Conservation (phyloP, 352 stramenopile species). For the Phytophthora syringae region DNA sequence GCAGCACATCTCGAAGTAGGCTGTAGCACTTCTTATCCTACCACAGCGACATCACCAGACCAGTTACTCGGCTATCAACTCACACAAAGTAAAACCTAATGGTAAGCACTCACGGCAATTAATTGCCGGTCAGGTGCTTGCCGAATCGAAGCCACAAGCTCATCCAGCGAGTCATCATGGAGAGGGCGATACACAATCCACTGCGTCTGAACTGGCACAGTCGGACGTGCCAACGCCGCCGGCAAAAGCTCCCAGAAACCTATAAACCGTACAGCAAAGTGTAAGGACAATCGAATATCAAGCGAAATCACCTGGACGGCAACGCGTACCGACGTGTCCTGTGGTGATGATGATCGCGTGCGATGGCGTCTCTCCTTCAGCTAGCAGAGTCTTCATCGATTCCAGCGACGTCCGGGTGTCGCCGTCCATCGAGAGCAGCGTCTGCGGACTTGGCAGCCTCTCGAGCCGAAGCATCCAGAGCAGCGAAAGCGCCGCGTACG, state of each 20-base stretch:
- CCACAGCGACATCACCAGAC: background rate
- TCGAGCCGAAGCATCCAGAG: conserved; percentile 63
- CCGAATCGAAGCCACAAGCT: conserved; percentile 47
- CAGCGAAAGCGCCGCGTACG: conserved; percentile 40
- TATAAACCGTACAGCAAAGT: conserved; percentile 3
- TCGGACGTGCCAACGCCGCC: conserved; percentile 31
- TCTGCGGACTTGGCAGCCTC: conserved; percentile 7
- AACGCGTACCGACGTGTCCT: conserved; percentile 47
- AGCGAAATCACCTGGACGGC: background rate
- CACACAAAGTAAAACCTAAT: background rate
- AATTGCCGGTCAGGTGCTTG: conserved; percentile 36
- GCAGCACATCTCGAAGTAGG: conserved; percentile 38
- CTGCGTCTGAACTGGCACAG: conserved; percentile 42
- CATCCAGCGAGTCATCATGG: conserved; percentile 46
- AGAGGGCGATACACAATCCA: conserved; percentile 71
- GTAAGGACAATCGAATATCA: background rate
- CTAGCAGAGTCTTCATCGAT: conserved; percentile 12
- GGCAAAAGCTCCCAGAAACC: conserved; percentile 71
- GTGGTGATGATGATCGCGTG: conserved; percentile 54
- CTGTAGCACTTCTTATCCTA: conserved; percentile 68
- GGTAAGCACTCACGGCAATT: conserved; percentile 43
- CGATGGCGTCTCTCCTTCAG: conserved; percentile 6
- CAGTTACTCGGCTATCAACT: background rate
- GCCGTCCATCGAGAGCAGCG: conserved; percentile 20
- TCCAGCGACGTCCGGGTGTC: conserved; percentile 15